Evolutionary conservation across 331 rosid genomes (phyloP).

Genomic region (Ulmus americana): DNA sequence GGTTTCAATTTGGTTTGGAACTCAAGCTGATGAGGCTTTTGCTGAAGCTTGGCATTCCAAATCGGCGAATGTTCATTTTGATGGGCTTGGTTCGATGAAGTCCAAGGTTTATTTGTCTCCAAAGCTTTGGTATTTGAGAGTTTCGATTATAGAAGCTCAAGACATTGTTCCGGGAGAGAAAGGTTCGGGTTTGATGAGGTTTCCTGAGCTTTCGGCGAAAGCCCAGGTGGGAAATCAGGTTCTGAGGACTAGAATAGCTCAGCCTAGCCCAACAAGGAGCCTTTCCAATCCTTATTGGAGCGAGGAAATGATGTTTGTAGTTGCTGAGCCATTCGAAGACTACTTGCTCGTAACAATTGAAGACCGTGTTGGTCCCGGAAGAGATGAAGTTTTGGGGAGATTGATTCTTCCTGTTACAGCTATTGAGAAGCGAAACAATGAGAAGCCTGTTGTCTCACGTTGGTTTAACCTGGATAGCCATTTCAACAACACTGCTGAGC

Average conservation of each 20-base stretch:
- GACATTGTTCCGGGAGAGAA: conserved; percentile 49
- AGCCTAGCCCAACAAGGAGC: conserved; percentile 37
- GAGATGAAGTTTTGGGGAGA: conserved; percentile 46
- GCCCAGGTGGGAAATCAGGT: conserved; percentile 51
- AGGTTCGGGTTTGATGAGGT: conserved; percentile 37
- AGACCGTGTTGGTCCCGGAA: conserved; percentile 41
- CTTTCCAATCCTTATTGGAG: conserved; percentile 54
- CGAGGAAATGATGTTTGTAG: conserved; percentile 55
- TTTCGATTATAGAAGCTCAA: conserved; percentile 50
- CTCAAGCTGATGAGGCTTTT: conserved; percentile 63
- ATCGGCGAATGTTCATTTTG: conserved; percentile 51
- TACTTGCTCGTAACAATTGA: conserved; percentile 41
- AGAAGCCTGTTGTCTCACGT: conserved; percentile 44
- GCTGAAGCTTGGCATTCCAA: conserved; percentile 64
- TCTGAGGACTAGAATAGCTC: conserved; percentile 39
- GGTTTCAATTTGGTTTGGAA: conserved; percentile 59
- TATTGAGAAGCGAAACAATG: conserved; percentile 43
- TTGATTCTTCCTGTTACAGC: conserved; percentile 33
- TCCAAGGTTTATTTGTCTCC: conserved; percentile 64
- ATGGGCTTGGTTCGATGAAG: conserved; percentile 48
- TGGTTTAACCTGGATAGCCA: conserved; percentile 51
- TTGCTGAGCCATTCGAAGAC: conserved; percentile 58
- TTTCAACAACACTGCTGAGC: conserved; percentile 24
- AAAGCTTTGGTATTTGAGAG: conserved; percentile 52
- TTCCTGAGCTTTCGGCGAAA: conserved; percentile 46